Percentiles rank a stretch among this genome's conserved stretches.
Evolutionary conservation across 2,329 filamentous ascomycete genomes (phyloP).

Genomic region (Penicillium sp.): DNA sequence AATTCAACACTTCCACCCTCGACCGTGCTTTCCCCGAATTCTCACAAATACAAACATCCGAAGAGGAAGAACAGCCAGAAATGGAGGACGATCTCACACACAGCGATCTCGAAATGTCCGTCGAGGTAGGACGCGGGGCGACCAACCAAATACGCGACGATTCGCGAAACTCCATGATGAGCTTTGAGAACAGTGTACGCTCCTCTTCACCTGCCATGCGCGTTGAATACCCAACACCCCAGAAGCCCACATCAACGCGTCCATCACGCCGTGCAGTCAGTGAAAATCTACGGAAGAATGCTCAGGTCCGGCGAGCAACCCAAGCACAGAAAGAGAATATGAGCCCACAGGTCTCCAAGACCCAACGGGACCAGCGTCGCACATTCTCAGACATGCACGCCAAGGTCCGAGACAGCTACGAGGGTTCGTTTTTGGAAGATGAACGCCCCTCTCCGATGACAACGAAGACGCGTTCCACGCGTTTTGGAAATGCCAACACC

Average conservation of each 20-base stretch:
- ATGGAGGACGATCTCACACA: constrained; percentile 17
- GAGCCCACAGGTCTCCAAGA: constrained; percentile 39
- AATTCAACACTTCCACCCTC: constrained; percentile 50
- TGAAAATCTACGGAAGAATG: constrained; percentile 44
- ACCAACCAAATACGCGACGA: constrained; percentile 46
- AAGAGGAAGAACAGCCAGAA: constrained; percentile 39
- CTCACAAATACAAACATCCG: constrained; percentile 43
- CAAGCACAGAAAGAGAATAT: constrained; percentile 45
- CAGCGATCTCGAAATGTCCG: constrained; percentile 52
- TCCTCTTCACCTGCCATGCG: constrained; percentile 44
- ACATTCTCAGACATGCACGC: constrained; percentile 60
- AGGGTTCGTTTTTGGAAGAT: constrained; percentile 53
- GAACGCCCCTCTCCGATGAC: constrained; percentile 49
- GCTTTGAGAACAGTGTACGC: constrained; percentile 47
- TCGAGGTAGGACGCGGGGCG: constrained; percentile 59
- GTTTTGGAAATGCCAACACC: constrained; percentile 54
- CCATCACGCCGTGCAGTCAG: constrained; percentile 34
- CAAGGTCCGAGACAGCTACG: constrained; percentile 54
- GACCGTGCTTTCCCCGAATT: constrained; percentile 52
- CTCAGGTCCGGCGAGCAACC: constrained; percentile 42
- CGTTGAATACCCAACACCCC: constrained; percentile 41
- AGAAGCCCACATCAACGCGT: constrained; percentile 34
- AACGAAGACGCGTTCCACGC: constrained; percentile 53
- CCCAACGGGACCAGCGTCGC: constrained; percentile 44
- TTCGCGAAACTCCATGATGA: constrained; percentile 53